These are phyloP conservation scores for Ophiostoma pallidulum DNA, from an alignment of 2,329 filamentous ascomycete species.

Conservation along the genomic window DNA sequence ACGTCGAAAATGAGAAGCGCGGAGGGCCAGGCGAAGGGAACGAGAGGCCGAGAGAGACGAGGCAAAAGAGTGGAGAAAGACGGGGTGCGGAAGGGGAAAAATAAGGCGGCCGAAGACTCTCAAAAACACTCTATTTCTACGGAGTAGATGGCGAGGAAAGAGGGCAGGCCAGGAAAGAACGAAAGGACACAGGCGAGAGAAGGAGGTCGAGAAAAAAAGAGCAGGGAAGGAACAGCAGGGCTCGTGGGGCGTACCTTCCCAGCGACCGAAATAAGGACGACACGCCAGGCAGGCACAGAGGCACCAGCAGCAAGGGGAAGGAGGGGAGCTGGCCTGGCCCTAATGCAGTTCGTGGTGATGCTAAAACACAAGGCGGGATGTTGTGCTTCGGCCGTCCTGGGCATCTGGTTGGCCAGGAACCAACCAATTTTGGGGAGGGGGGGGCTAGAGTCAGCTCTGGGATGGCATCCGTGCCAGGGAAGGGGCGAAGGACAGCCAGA, in stretches of 20 bases:
- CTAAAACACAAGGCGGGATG: slow-evolving; percentile 6
- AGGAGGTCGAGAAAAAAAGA: background rate
- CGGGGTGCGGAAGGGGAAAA: slow-evolving; percentile 8
- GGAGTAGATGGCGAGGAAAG: background rate
- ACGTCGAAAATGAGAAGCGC: background rate
- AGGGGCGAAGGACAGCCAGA: background rate
- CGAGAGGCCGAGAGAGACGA: background rate
- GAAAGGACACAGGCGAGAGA: background rate
- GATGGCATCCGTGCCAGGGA: background rate
- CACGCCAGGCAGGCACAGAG: background rate
- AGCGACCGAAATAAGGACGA: no score
- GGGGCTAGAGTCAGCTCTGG: background rate
- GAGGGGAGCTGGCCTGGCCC: background rate
- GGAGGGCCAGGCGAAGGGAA: slow-evolving; percentile 2
- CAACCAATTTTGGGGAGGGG: no score
- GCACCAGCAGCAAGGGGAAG: background rate
- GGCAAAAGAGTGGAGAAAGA: slow-evolving; percentile 11
- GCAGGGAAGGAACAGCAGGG: background rate
- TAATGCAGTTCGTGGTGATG: background rate
- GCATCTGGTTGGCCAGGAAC: slow-evolving; percentile 4
- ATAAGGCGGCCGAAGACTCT: slow-evolving; percentile 6
- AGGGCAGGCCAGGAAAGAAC: background rate
- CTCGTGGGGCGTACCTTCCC: background rate
- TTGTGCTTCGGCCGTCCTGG: slow-evolving; percentile 4
- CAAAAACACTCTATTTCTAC: background rate